Conservation (phyloP, 1,284 basidiomycete genomes). For the Ceratobasidium sp. region DNA sequence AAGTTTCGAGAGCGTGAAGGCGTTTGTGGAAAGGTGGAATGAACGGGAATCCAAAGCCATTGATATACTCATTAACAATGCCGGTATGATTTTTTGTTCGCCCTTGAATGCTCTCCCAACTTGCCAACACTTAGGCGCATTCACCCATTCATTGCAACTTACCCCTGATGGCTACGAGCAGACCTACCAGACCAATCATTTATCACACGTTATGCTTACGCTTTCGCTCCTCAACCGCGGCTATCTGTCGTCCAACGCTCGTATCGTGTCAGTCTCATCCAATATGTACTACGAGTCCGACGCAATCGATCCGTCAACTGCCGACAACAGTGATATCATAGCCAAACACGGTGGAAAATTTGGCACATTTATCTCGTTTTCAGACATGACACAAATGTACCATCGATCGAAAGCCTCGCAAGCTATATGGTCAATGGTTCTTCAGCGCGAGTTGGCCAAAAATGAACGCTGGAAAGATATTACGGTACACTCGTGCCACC, state of each 20-base stretch:
- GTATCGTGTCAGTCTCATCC: slow-evolving; percentile 25
- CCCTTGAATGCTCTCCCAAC: not conserved
- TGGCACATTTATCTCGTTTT: not conserved
- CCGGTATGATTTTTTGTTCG: slow-evolving; percentile 17
- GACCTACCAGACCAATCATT: slow-evolving; percentile 37
- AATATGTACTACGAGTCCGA: slow-evolving; percentile 25
- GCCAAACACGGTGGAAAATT: not conserved
- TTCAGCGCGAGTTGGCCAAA: slow-evolving; percentile 17
- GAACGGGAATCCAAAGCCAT: slow-evolving; percentile 22
- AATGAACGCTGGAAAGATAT: slow-evolving; percentile 32
- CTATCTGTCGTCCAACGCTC: not conserved
- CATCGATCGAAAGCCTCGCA: slow-evolving; percentile 37
- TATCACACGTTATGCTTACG: slow-evolving; percentile 37
- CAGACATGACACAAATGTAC: slow-evolving; percentile 28
- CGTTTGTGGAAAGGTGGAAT: slow-evolving; percentile 37
- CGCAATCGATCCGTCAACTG: slow-evolving; percentile 7
- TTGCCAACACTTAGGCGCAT: slow-evolving; percentile 5
- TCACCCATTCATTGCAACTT: not conserved
- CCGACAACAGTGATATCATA: slow-evolving; percentile 34
- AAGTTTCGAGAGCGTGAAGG: slow-evolving; percentile 31
- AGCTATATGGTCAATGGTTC: slow-evolving; percentile 34
- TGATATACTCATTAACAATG: slow-evolving; percentile 41
- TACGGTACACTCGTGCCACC: slow-evolving; percentile 38
- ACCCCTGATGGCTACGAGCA: slow-evolving; percentile 39
- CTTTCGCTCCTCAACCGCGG: slow-evolving; percentile 34